phyloP scores from a whole-genome alignment of 768 basidiomycete species.

The Jaapia argillacea region DNA sequence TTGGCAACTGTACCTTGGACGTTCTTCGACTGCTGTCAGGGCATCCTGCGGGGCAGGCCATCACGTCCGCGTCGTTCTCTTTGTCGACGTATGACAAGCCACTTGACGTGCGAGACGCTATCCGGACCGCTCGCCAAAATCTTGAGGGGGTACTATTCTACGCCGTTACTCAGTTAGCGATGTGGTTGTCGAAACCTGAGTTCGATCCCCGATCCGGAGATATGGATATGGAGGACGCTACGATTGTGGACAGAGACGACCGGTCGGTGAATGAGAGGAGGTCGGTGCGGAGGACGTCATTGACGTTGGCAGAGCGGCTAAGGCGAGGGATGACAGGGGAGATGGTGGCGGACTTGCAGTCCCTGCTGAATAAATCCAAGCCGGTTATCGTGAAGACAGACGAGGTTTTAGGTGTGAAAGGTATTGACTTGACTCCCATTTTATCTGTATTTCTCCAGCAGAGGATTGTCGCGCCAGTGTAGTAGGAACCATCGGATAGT shows the following conservation, averaged over 20 bases:
- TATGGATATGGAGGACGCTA: slow-evolving; percentile 35
- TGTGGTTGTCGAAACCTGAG: slow-evolving; percentile 71
- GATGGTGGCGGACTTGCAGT: slow-evolving; percentile 63
- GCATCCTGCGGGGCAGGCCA: slow-evolving; percentile 46
- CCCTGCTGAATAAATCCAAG: slow-evolving; percentile 54
- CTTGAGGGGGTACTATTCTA: slow-evolving; percentile 65
- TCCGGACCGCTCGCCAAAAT: slow-evolving; percentile 45
- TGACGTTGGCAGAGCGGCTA: slow-evolving; percentile 53
- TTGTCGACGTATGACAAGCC: slow-evolving; percentile 29
- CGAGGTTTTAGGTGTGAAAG: too few relatives aligned
- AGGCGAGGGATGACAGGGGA: slow-evolving; percentile 75
- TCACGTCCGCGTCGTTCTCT: slow-evolving; percentile 25
- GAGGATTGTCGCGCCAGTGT: not conserved
- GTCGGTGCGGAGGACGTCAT: slow-evolving; percentile 27
- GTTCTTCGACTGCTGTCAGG: slow-evolving; percentile 58
- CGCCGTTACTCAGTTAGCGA: slow-evolving; percentile 64
- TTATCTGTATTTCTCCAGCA: not conserved
- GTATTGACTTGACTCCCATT: not conserved
- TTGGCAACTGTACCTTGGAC: slow-evolving; percentile 71
- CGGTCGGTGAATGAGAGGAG: slow-evolving; percentile 27
- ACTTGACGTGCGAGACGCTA: slow-evolving; percentile 44
- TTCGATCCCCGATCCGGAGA: slow-evolving; percentile 35
- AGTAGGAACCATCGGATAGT: not conserved
- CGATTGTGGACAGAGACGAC: slow-evolving; percentile 10
- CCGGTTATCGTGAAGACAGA: slow-evolving; percentile 49